Base-by-base conservation (phyloP, 2,329 filamentous ascomycete species). In the Thelonectria blattea region DNA sequence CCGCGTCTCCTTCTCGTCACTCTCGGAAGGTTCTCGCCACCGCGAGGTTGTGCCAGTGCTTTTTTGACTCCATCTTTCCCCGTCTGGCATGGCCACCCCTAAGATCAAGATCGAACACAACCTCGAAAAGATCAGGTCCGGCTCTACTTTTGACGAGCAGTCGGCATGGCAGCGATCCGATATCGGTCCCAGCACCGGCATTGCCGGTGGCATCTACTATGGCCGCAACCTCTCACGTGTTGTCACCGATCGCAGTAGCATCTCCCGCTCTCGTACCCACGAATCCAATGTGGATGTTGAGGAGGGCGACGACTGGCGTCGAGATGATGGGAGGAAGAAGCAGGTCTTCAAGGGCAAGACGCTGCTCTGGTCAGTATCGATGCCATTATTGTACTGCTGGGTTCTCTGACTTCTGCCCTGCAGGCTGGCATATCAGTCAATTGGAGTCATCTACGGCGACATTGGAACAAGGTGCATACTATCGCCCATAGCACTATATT, bases 381-480 rank as follows among this genome's bases (percentile, higher is more conserved):
- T 41, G 14, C 34, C 10, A 51, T 51, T 41, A 17, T 14, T 41
- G 18, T 51, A 14, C 32, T 51, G n/a, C 17, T 51, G 18, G 30
- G n/a, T 39, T 51, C 17, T 22, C 48, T 39, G 17, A 51, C 30
- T 51, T 41, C 18, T 51, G 12, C 34, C 9, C 30, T 51, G 27
- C 30, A 51, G 82, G 81, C 79, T 88, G 45, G 82, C 85, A 15
- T 89, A 88, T 67, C 86, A 89, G 73, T 85, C 82, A 1, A 83
- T 81, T 41, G 86, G 87, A 50, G 85, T 88, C 30, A 89, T 89
- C 51, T 89, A 90, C 61, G 87, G 87, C n/a, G 87, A 90, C 63
- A 88, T 89, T 66, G 87, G 86, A 56, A 81, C 78, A 41, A 51
- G 17, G 47, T 50, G 27, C 27, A 30, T 22, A 22, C 47, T 10